phyloP scores from a whole-genome alignment of 257 asterid genomes.

The Osmanthus fragrans region DNA sequence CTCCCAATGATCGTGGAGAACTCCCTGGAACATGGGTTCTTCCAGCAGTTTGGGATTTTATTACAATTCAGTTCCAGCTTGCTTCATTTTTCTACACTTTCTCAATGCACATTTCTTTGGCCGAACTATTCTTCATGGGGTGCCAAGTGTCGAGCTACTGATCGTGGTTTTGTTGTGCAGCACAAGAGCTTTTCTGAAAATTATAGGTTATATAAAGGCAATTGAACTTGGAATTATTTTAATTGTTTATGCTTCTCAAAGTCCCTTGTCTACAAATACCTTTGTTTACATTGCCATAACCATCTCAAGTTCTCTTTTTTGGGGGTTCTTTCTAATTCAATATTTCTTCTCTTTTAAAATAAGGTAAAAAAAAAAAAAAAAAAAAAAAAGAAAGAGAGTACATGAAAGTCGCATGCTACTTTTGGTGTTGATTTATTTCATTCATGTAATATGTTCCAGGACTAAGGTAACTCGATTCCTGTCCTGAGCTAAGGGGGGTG shows the following conservation, averaged over 20 bases:
- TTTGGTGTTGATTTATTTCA: no score
- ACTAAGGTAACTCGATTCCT: no score
- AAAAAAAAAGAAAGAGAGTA: no score
- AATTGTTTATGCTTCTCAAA: conserved; percentile 70
- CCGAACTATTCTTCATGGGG: conserved; percentile 88
- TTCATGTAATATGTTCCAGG: no score
- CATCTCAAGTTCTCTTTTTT: conserved; percentile 50
- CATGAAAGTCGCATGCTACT: no score
- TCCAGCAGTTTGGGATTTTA: conserved; percentile 77
- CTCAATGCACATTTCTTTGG: conserved; percentile 90
- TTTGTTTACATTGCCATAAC: conserved; percentile 80
- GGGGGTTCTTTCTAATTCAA: no score
- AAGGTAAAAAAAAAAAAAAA: no score
- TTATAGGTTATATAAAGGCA: conserved; percentile 83
- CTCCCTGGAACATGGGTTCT: conserved; percentile 84
- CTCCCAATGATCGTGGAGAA: conserved; percentile 93
- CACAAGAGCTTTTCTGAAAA: conserved; percentile 84
- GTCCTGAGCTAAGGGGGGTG: no score
- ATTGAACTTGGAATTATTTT: conserved; percentile 85
- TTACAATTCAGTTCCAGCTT: conserved; percentile 83
- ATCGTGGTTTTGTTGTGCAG: conserved; percentile 92
- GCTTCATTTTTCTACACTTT: conserved; percentile 74
- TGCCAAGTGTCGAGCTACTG: conserved; percentile 92
- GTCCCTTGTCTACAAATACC: conserved; percentile 43
- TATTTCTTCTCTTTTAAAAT: no score